Base-by-base conservation (phyloP, 2,329 filamentous ascomycete species). In the Hymenoscyphus scutula region DNA sequence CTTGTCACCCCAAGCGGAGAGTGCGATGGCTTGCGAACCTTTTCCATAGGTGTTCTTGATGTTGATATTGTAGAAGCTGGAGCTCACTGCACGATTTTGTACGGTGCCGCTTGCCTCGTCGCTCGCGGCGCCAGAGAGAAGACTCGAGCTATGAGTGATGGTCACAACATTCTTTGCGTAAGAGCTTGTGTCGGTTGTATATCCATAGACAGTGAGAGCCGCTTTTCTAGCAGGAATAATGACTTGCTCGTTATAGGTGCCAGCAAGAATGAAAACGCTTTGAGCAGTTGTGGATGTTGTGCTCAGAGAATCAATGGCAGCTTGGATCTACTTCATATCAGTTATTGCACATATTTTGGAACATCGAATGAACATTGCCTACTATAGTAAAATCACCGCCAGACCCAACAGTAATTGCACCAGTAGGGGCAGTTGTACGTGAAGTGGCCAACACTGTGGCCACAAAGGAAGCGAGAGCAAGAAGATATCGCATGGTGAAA, bases 21-120 rank as follows among this genome's bases (percentile, higher is more conserved):
- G 63, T 2, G 84, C 84, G 56, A 86, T 75, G 13, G 80, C 82
- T 67, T 84, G 82, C 3, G 76, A 77, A 25, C 81, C 80, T 45
- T 76, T 59, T 7, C 81, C 82, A 59, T 78, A 75, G n/a, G 78
- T 75, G 62, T 84, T 84, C 57, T 77, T 78, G 3, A 85, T 75
- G 71, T 86, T 85, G 76, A 87, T 77, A 70, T 86, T 86, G 77
- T 86, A 86, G 56, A 86, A 77, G 65, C 80, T 81, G 59, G 69
- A 81, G 78, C 81, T 83, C 3, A 75, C 79, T 4, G 80, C 68
- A 23, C 62, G 51, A 61, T 74, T 72, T 37, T 71, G 70, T 60
- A 74, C 67, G 5, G 71, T 74, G 23, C 68, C 70, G 2, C 70
- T 72, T 5, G 66, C 80, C 58, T 72, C 66, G 60, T 84, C 81